phyloP scores from a whole-genome alignment of 345 rosid genomes.

The Bruguiera gymnorhiza region DNA sequence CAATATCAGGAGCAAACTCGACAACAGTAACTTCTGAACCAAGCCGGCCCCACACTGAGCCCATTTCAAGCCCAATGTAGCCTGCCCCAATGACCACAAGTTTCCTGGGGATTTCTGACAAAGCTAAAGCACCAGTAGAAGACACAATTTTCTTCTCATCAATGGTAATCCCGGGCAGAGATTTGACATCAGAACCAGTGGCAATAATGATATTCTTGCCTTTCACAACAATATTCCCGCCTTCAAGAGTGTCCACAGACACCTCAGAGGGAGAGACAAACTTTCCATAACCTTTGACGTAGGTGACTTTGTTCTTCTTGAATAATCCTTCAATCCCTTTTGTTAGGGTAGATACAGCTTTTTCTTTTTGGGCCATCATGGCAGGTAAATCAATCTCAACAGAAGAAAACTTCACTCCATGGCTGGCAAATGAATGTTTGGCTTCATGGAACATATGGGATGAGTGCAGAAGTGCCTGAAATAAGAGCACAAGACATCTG shows the following conservation, averaged over 20 bases:
- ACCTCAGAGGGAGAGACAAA: constrained; percentile 81
- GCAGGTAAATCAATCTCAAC: constrained; percentile 96
- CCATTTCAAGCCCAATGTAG: constrained; percentile 99
- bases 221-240: constrained; percentile 68
- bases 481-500: background rate
- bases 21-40: constrained; percentile 98
- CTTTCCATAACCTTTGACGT: constrained; percentile 94
- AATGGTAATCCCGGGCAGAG: constrained; percentile 89
- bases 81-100: constrained; percentile 98
- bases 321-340: constrained; percentile 91
- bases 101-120: constrained; percentile 80
- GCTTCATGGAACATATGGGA: constrained; percentile 99
- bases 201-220: constrained; percentile 92
- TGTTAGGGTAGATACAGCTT: constrained; percentile 81
- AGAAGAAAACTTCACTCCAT: constrained; percentile 81
- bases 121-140: constrained; percentile 86
- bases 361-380: constrained; percentile 96
- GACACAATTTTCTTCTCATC: constrained; percentile 93
- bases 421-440: constrained; percentile 68
- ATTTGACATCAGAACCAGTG: constrained; percentile 94
- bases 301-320: constrained; percentile 94
- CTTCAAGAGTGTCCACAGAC: constrained; percentile 81
- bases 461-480: constrained; percentile 96
- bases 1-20: constrained; percentile 91
- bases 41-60: constrained; percentile 90